A percentile compares a stretch with the other conserved stretches of the same genome.
phyloP scores from a whole-genome alignment of 2,329 filamentous ascomycete genomes.

The Penicillium sp. region DNA sequence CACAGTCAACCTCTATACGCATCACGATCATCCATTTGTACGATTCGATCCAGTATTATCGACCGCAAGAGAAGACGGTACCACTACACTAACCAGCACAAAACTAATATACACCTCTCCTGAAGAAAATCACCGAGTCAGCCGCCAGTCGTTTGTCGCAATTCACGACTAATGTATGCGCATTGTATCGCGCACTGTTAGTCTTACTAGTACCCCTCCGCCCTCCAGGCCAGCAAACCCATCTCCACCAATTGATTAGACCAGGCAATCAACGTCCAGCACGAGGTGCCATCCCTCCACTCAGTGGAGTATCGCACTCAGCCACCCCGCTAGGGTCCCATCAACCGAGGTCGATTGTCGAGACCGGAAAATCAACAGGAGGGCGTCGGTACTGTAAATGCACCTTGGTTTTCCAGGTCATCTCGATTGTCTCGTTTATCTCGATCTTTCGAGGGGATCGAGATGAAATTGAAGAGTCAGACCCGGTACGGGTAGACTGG shows the following conservation, averaged over 20 bases:
- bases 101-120: neutral
- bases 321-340: neutral
- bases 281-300: constrained; percentile 4
- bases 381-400: neutral
- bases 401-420: neutral
- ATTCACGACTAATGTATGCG: too few relatives aligned
- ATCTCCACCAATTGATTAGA: neutral
- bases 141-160: neutral
- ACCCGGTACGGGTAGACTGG: neutral
- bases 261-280: constrained; percentile 11
- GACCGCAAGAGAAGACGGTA: neutral
- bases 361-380: constrained; percentile 4
- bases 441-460: neutral
- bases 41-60: neutral
- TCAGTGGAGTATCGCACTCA: neutral
- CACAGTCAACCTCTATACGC: neutral
- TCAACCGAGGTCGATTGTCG: constrained; percentile 16
- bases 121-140: neutral
- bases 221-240: neutral
- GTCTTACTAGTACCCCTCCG: neutral
- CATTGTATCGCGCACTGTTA: neutral
- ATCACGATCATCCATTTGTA: too few relatives aligned
- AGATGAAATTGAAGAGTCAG: neutral
- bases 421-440: neutral
- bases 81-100: neutral